Evolutionary conservation across 345 rosid genomes (phyloP).

Genomic region (Physaria fendleri): DNA sequence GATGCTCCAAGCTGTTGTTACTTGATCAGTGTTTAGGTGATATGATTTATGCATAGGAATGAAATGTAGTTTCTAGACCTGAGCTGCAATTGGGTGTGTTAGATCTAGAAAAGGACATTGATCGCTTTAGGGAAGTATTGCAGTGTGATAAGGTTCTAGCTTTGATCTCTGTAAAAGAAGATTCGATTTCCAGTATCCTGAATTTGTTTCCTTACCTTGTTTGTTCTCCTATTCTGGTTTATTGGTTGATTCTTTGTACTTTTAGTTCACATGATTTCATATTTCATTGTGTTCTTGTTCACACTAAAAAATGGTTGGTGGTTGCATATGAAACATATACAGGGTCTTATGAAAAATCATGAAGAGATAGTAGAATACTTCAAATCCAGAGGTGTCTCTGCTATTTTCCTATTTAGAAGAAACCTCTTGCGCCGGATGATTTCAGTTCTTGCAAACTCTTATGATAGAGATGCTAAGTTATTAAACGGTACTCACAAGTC

Average conservation of each 20-base stretch:
- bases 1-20: background rate
- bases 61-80: background rate
- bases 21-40: background rate
- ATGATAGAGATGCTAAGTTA: slow-evolving; percentile 69
- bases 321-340: slow-evolving; percentile 20
- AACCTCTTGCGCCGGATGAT: slow-evolving; percentile 88
- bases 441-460: slow-evolving; percentile 89
- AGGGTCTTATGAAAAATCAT: slow-evolving; percentile 90
- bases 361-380: slow-evolving; percentile 81
- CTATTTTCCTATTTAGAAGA: slow-evolving; percentile 85
- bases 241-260: background rate
- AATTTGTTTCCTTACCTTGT: background rate
- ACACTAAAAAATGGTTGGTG: slow-evolving; percentile 11
- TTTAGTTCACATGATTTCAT: background rate
- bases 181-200: background rate
- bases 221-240: background rate
- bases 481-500: slow-evolving; percentile 97
- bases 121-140: background rate
- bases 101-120: background rate
- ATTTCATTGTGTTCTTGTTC: background rate
- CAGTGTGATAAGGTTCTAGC: background rate
- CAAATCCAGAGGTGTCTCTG: slow-evolving; percentile 72
- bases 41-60: background rate
- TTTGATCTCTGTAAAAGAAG: background rate
- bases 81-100: background rate